A percentile compares a stretch with the other conserved stretches of the same genome.
phyloP scores from a whole-genome alignment of 768 basidiomycete genomes.

The Naematelia aurantialba region DNA sequence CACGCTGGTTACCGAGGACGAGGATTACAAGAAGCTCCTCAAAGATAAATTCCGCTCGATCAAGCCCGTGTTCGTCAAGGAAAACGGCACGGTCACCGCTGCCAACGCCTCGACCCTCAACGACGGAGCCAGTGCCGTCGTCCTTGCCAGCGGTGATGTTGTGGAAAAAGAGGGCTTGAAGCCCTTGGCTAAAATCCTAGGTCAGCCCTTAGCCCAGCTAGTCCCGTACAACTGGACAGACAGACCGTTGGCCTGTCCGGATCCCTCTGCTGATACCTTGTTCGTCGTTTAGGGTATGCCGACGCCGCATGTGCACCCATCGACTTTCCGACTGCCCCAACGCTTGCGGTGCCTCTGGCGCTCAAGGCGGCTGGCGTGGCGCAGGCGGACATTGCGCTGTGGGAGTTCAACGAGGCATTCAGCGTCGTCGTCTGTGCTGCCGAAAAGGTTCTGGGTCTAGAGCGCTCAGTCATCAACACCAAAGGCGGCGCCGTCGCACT shows the following conservation, averaged over 20 bases:
- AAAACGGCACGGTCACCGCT: conserved; percentile 80
- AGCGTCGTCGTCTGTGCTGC: conserved; percentile 87
- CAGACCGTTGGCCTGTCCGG: too few species aligned
- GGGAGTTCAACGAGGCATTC: conserved; percentile 98
- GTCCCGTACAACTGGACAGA: too few species aligned
- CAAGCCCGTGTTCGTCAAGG: conserved; percentile 80
- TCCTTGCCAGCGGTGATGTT: conserved; percentile 90
- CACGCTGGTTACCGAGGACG: conserved; percentile 83
- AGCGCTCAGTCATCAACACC: conserved; percentile 80
- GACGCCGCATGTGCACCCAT: conserved; percentile 95
- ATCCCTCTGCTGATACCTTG: too few species aligned
- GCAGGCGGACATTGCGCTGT: conserved; percentile 77
- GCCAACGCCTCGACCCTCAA: conserved; percentile 94
- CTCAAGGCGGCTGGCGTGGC: conserved; percentile 80
- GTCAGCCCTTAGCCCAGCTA: conserved; percentile 59
- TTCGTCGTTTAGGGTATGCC: conserved; percentile 85
- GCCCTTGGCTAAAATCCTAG: conserved; percentile 89
- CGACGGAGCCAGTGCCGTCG: conserved; percentile 92
- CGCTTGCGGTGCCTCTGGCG: conserved; percentile 82
- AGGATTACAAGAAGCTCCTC: conserved; percentile 95
- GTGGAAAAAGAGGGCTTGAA: conserved; percentile 84
- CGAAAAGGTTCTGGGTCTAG: conserved; percentile 79
- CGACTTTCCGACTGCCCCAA: conserved; percentile 94
- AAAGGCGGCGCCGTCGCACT: conserved; percentile 90
- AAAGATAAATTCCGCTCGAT: conserved; percentile 88